phyloP scores from a whole-genome alignment of 805 yeast species.

The Saturnispora galanensis region DNA sequence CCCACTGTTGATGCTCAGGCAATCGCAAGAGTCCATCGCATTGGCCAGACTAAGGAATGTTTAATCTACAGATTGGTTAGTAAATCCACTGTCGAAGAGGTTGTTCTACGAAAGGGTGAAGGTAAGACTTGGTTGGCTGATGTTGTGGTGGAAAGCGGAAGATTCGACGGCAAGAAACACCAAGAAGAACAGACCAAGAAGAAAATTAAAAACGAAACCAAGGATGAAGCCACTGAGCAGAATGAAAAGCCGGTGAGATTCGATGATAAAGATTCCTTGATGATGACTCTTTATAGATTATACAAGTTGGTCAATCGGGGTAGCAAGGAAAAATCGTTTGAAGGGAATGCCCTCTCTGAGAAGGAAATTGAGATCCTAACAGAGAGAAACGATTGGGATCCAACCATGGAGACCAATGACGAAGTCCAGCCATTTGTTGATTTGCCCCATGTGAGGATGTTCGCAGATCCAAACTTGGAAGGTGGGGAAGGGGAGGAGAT shows the following conservation, averaged over 20 bases:
- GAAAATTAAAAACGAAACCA: conserved; percentile 5
- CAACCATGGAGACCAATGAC: background rate
- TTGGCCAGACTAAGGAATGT: conserved; percentile 83
- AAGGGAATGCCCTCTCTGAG: conserved; percentile 24
- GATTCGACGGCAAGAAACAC: conserved; percentile 30
- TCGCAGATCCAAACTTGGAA: conserved; percentile 5
- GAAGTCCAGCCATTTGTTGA: background rate
- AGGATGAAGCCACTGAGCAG: background rate
- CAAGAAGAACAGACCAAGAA: background rate
- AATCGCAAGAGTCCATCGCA: conserved; percentile 89
- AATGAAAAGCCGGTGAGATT: background rate
- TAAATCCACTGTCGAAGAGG: conserved; percentile 74
- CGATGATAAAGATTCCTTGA: conserved; percentile 3
- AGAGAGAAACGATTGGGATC: conserved; percentile 3
- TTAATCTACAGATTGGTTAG: conserved; percentile 70
- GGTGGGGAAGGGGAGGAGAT: background rate
- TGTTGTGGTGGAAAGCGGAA: conserved; percentile 61
- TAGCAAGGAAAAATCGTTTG: conserved; percentile 17
- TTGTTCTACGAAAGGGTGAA: conserved; percentile 67
- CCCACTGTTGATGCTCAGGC: conserved; percentile 97
- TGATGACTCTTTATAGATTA: conserved; percentile 6
- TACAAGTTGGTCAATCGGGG: conserved; percentile 11
- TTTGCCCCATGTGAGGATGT: conserved; percentile 6
- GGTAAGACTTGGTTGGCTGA: conserved; percentile 72
- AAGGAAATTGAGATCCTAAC: conserved; percentile 39